Conservation (phyloP, 805 yeast genomes). For the Saturnispora sanitii region DNA sequence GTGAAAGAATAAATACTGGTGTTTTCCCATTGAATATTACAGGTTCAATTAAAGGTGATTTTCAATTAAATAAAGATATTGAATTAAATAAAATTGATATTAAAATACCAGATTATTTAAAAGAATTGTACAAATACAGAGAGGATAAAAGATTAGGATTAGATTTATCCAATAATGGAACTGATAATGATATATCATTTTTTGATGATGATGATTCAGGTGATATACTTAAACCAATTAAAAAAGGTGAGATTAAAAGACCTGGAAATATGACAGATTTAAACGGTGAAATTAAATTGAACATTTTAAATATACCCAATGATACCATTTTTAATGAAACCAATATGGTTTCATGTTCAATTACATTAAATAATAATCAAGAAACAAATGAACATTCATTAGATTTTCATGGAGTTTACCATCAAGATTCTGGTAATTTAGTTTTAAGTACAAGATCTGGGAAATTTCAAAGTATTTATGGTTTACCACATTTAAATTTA, state of each 20-base stretch:
- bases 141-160: conserved; percentile 8
- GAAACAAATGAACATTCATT: conserved; percentile 32
- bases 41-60: conserved; percentile 37
- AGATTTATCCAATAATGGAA: conserved; percentile 5
- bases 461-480: conserved; percentile 52
- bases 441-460: conserved; percentile 52
- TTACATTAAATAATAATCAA: neutral
- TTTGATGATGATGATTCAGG: conserved; percentile 1
- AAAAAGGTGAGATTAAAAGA: conserved; percentile 7
- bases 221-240: conserved; percentile 3
- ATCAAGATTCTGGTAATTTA: conserved; percentile 54
- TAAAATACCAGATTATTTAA: conserved; percentile 25
- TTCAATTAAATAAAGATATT: conserved; percentile 15
- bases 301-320: conserved; percentile 8
- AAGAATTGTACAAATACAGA: conserved; percentile 17
- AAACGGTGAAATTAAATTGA: conserved; percentile 17
- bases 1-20: conserved; percentile 23
- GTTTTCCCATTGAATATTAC: conserved; percentile 34
- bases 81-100: conserved; percentile 15
- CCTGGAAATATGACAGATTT: conserved; percentile 23
- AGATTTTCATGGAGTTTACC: conserved; percentile 51
- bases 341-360: conserved; percentile 10
- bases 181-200: neutral
- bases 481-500: conserved; percentile 47
- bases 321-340: conserved; percentile 2